Conservation (phyloP, 2,329 filamentous ascomycete species). For the Curvularia hawaiiensis region DNA sequence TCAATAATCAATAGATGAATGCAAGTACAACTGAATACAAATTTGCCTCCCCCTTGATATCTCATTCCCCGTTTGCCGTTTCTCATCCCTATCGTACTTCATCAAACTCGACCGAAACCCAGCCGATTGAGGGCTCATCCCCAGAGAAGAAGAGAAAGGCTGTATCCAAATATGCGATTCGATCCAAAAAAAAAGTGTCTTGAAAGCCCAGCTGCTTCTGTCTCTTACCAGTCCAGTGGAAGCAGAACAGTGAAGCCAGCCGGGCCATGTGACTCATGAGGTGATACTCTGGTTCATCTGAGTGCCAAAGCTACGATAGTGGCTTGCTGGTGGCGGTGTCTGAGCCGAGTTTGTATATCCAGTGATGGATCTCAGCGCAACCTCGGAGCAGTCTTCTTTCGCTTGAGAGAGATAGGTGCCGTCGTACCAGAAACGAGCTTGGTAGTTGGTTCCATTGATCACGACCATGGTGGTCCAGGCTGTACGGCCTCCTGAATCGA, state of each 20-base stretch:
- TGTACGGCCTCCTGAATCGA: constrained; percentile 41
- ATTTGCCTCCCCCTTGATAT: background rate
- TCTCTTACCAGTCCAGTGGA: background rate
- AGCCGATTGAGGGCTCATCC: background rate
- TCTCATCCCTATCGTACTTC: background rate
- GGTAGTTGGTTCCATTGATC: constrained; percentile 33
- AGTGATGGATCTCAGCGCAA: constrained; percentile 34
- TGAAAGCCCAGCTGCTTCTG: background rate
- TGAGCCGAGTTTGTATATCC: constrained; percentile 22
- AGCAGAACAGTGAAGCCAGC: background rate
- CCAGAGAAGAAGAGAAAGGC: background rate
- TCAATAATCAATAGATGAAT: background rate
- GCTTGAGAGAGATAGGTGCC: constrained; percentile 40
- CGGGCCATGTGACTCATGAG: background rate
- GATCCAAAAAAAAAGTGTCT: background rate
- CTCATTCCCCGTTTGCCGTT: background rate
- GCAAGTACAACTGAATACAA: background rate
- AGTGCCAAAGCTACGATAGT: constrained; percentile 20
- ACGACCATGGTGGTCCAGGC: constrained; percentile 43
- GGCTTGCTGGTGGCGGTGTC: constrained; percentile 33
- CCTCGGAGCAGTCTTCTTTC: constrained; percentile 45
- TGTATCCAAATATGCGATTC: background rate
- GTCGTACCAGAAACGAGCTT: constrained; percentile 48
- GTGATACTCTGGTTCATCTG: constrained; percentile 9
- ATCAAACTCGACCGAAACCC: background rate